Conservation (phyloP, 1,284 basidiomycete species). For the Coriolopsis trogii region DNA sequence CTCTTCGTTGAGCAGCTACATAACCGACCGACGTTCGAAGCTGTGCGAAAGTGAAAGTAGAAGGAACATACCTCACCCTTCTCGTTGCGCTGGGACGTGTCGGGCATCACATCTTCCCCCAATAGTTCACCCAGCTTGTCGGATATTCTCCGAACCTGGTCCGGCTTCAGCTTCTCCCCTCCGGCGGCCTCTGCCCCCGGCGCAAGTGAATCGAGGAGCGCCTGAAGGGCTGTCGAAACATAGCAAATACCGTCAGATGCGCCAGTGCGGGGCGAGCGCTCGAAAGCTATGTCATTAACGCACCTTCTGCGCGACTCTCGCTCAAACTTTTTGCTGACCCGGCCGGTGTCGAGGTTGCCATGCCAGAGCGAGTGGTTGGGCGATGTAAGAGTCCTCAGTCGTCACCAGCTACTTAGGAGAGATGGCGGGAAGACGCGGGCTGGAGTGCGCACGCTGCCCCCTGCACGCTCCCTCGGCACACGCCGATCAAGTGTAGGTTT, state of each 20-base stretch:
- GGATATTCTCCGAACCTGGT: conserved; percentile 56
- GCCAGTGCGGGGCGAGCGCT: conserved; percentile 9
- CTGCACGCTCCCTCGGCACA: conserved; percentile 11
- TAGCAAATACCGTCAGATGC: conserved; percentile 16
- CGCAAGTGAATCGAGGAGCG: conserved; percentile 51
- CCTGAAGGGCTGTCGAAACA: conserved; percentile 50
- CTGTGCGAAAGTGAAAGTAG: conserved; percentile 2
- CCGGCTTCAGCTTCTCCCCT: conserved; percentile 44
- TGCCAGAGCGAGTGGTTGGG: too few relatives aligned
- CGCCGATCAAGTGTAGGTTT: conserved; percentile 23
- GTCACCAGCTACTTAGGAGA: too few relatives aligned
- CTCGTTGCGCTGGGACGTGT: conserved; percentile 46
- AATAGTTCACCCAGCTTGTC: conserved; percentile 63
- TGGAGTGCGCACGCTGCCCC: background rate
- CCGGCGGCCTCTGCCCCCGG: conserved; percentile 33
- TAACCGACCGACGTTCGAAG: conserved; percentile 15
- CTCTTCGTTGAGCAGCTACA: conserved; percentile 71
- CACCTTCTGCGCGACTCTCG: conserved; percentile 38
- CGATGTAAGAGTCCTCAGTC: too few relatives aligned
- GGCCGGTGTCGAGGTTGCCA: conserved; percentile 15
- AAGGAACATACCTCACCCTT: conserved; percentile 62
- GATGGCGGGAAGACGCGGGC: background rate
- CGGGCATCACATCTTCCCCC: conserved; percentile 44
- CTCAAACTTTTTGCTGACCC: conserved; percentile 31
- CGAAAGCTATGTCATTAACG: background rate